phyloP scores from a whole-genome alignment of 108 stramenopile genomes.

The Skeletonema menzelii region DNA sequence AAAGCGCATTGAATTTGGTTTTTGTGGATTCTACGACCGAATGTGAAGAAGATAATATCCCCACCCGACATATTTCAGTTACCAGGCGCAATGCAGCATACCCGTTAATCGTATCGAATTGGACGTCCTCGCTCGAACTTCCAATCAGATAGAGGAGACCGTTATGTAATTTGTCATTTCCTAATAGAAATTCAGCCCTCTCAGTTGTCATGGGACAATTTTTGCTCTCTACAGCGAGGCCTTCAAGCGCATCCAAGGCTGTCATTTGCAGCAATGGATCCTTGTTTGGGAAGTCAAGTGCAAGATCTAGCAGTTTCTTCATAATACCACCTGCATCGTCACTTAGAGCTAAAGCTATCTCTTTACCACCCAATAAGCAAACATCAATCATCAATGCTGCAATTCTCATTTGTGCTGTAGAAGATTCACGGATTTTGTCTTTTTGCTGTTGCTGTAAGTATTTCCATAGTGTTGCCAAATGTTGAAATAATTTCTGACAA shows the following conservation, averaged over 20 bases:
- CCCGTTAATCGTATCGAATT: constrained; percentile 35
- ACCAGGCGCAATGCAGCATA: constrained; percentile 31
- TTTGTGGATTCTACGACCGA: constrained; percentile 6
- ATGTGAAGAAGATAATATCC: constrained; percentile 13
- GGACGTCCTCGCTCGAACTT: neutral
- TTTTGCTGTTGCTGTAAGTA: constrained; percentile 20
- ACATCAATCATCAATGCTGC: constrained; percentile 40
- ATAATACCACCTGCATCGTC: constrained; percentile 14
- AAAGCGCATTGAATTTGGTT: constrained; percentile 24
- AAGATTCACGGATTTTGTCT: constrained; percentile 14
- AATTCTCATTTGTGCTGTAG: constrained; percentile 24
- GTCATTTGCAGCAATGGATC: constrained; percentile 42
- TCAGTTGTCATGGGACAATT: neutral
- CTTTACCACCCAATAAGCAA: constrained; percentile 33
- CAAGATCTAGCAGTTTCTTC: constrained; percentile 29
- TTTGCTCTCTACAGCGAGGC: neutral
- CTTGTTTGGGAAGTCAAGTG: constrained; percentile 21
- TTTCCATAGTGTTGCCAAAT: constrained; percentile 17
- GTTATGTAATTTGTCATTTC: constrained; percentile 16
- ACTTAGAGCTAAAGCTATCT: constrained; percentile 15
- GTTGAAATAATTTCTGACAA: constrained; percentile 4
- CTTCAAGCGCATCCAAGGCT: constrained; percentile 38
- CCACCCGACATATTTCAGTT: constrained; percentile 43
- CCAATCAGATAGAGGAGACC: constrained; percentile 36
- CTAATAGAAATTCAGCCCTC: constrained; percentile 35